Evolutionary conservation across 169 alveolate species (phyloP).

Genomic region (Plasmodium knowlesi): DNA sequence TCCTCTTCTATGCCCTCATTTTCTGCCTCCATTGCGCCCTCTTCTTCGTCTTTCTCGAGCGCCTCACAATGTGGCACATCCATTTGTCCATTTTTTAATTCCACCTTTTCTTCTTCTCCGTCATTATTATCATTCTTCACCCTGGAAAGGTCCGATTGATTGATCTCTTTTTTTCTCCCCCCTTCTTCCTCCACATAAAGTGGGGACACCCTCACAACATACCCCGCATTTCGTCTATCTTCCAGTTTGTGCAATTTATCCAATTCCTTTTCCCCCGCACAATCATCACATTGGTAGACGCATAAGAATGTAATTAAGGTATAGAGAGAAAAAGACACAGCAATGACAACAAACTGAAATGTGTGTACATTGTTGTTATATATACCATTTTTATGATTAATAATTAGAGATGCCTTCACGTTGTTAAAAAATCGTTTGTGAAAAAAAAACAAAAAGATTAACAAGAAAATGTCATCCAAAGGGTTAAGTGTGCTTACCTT

Average conservation of each 20-base stretch:
- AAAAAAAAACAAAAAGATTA: constrained; percentile 40
- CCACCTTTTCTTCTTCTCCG: neutral
- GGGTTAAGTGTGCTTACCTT: neutral
- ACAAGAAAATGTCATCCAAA: constrained; percentile 20
- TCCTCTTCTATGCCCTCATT: neutral
- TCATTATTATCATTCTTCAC: neutral
- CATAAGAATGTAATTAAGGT: constrained; percentile 36
- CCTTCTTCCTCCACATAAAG: neutral
- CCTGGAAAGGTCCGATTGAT: neutral
- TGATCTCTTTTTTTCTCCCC: neutral
- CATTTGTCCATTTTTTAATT: neutral
- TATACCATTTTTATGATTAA: constrained; percentile 40
- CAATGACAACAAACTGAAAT: constrained; percentile 37
- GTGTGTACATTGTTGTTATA: constrained; percentile 52
- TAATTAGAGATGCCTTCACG: neutral
- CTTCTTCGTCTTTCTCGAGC: neutral
- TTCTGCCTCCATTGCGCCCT: neutral
- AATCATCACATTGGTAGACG: constrained; percentile 11
- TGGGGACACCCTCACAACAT: neutral
- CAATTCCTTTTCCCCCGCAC: neutral
- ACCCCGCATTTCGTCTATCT: neutral
- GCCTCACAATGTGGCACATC: neutral
- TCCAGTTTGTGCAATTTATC: neutral
- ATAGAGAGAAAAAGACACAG: constrained; percentile 24
- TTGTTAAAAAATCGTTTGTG: constrained; percentile 30